These are phyloP conservation scores for Sporormia fimetaria DNA, from an alignment of 495 filamentous ascomycete species.

Conservation along the genomic window DNA sequence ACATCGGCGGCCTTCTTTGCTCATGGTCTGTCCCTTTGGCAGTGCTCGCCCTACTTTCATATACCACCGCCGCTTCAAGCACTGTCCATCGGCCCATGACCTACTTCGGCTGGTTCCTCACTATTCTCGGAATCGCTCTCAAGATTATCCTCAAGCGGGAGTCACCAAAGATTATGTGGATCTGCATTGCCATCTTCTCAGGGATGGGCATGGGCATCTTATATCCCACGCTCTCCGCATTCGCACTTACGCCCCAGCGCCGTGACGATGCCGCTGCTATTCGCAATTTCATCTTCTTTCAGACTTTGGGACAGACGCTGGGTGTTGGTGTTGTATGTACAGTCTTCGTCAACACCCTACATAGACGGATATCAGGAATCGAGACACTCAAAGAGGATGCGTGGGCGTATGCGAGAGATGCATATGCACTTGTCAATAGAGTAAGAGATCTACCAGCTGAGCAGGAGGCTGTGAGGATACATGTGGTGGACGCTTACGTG, in stretches of 20 bases:
- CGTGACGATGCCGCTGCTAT: conserved; percentile 34
- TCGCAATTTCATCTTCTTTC: conserved; percentile 46
- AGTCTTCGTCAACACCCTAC: conserved; percentile 45
- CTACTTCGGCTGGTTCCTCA: conserved; percentile 42
- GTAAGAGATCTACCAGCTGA: conserved; percentile 27
- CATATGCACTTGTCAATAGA: conserved; percentile 35
- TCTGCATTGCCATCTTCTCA: conserved; percentile 36
- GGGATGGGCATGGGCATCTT: conserved; percentile 41
- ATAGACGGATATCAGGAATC: conserved; percentile 29
- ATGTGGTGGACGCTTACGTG: conserved; percentile 31
- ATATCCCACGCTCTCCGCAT: conserved; percentile 38
- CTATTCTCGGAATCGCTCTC: conserved; percentile 37
- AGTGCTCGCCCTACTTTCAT: conserved; percentile 29
- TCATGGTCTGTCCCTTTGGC: conserved; percentile 43
- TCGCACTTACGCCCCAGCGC: conserved; percentile 32
- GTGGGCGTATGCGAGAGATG: conserved; percentile 33
- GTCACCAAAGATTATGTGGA: conserved; percentile 35
- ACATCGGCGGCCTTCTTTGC: conserved; percentile 45
- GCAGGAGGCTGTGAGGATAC: conserved; percentile 8
- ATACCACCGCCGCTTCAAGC: conserved; percentile 33
- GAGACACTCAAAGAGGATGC: conserved; percentile 17
- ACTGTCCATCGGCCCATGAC: conserved; percentile 39
- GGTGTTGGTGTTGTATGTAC: conserved; percentile 48
- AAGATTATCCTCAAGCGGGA: conserved; percentile 35
- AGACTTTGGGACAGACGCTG: conserved; percentile 50